A percentile compares a stretch with the other conserved stretches of the same genome.
phyloP scores from a whole-genome alignment of 768 basidiomycete genomes.

The Tylopilus intermedius region DNA sequence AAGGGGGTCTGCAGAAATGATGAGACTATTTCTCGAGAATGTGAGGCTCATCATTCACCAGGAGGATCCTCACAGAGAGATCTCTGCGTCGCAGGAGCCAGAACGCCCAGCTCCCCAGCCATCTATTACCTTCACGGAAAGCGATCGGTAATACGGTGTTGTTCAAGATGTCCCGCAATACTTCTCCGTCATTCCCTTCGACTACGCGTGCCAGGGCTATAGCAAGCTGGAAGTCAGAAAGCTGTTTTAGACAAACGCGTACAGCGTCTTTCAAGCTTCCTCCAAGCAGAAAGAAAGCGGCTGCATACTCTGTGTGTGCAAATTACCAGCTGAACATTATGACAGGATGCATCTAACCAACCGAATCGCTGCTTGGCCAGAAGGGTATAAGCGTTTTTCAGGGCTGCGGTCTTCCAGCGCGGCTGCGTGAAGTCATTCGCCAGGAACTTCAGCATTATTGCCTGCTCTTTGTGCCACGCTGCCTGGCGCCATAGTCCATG shows the following conservation, averaged over 20 bases:
- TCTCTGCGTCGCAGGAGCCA: slow-evolving; percentile 89
- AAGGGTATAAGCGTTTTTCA: slow-evolving; percentile 94
- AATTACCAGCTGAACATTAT: slow-evolving; percentile 2
- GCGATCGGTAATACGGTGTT: slow-evolving; percentile 77
- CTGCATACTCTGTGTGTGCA: slow-evolving; percentile 79
- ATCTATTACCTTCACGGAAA: slow-evolving; percentile 83
- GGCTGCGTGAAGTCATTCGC: slow-evolving; percentile 80
- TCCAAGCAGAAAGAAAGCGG: slow-evolving; percentile 94
- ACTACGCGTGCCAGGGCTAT: slow-evolving; percentile 79
- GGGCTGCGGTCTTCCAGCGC: slow-evolving; percentile 87
- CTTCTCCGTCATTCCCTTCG: slow-evolving; percentile 78
- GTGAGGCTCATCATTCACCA: slow-evolving; percentile 48
- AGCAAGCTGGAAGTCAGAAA: slow-evolving; percentile 88
- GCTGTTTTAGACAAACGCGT: slow-evolving; percentile 80
- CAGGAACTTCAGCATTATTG: slow-evolving; percentile 86
- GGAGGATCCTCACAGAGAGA: slow-evolving; percentile 80
- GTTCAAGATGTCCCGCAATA: slow-evolving; percentile 67
- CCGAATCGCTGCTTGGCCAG: slow-evolving; percentile 89
- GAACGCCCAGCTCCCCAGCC: slow-evolving; percentile 94
- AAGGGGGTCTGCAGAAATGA: slow-evolving; percentile 57
- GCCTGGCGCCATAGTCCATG: slow-evolving; percentile 96
- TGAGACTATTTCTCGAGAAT: background rate
- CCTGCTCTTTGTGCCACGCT: slow-evolving; percentile 87
- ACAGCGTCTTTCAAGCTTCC: slow-evolving; percentile 87
- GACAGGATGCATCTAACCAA: slow-evolving; percentile 34